Base-by-base conservation (phyloP, 257 asterid genomes). In the Lavandula angustifolia region DNA sequence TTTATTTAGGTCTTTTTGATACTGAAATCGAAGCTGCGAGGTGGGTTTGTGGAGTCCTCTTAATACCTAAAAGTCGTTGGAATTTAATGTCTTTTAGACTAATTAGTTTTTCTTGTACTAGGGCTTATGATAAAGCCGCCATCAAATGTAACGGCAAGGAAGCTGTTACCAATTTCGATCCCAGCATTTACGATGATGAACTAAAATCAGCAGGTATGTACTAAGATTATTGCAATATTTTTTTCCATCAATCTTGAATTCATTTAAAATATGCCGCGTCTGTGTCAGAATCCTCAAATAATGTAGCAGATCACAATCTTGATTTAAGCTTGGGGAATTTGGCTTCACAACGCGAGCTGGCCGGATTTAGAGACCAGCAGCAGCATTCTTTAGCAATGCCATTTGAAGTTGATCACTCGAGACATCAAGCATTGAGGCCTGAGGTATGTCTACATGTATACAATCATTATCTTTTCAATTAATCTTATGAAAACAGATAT, bases 91-190 rank as follows among this genome's bases (percentile, higher is more conserved):
- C 2, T 3, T 44, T 33, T 34, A 52, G 47, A 16, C 56, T 54
- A 64, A 50, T 70, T 64, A 22, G 40, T 62, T 32, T 6, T 0
- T 4, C 11, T 38, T 50, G n/a, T 62, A 50, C 60, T 60, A 92
- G 99, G 83, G 95, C 97, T 72, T 89, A 92, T 79, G 99, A 92
- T 68, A 92, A 87, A 84, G 99, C 99, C 65, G 95, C 97, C 73
- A 89, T 92, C 62, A 92, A 89, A 82, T 84, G 97, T 67, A 84
- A 87, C 56, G 99, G 99, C 49, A 92, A 85, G 81, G 99, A 89
- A 67, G 99, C 96, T 75, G 96, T 89, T 56, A 92, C 97, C 75
- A 92, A 92, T 79, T 92, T 92, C 73, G 96, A 89, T 70, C 95
- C 94, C 46, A 85, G 78, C 81, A 85, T 82, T 77, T 92, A 92